Base-by-base conservation (phyloP, 768 basidiomycete genomes). In the Suillus placidus region DNA sequence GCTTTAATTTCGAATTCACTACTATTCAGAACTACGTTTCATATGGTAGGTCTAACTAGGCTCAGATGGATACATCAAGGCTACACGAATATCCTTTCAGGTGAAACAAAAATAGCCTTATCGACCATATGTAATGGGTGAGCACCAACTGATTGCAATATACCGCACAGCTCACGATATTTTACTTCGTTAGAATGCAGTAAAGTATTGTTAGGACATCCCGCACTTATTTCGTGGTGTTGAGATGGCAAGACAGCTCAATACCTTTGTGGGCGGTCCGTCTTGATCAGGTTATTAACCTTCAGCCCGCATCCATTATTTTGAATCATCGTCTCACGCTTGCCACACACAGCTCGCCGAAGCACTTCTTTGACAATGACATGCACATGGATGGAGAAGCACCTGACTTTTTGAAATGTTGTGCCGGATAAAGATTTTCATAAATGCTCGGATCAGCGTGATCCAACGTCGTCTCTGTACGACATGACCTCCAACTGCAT, bases 81-180 rank as follows among this genome's bases (percentile, higher is more conserved):
- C 30, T 10, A 32, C 18, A 54, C 3, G 49, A 26, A 7, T 16
- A 30, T 18, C 30, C 9, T 32, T 32, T 16, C 37, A 37, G n/a
- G 23, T 58, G 16, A 40, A 58, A 16, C 57, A 65, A 62, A 65
- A 62, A 65, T 65, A 65, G 52, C 40, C 60, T 65, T 65, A 65
- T 65, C 64, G 23, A 54, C n/a, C 60, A 40, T 23, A 43, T 43
- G 55, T 42, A 38, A 57, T 47, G 51, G 32, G 20, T 8, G 20
- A 30, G 23, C 20, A 37, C 20, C n/a, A 57, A 40, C 37, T 12
- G 42, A 13, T 18, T 43, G 38, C 40, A n/a, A 35, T 13, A 26
- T 30, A 6, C 6, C 23, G 3, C 58, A 18, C 35, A 20, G 6
- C 56, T 6, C 23, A 5, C 34, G 18, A 40, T 26, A 52, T 51